Conservation (phyloP, 495 filamentous ascomycete species). For the Podospora pseudoanserina region DNA sequence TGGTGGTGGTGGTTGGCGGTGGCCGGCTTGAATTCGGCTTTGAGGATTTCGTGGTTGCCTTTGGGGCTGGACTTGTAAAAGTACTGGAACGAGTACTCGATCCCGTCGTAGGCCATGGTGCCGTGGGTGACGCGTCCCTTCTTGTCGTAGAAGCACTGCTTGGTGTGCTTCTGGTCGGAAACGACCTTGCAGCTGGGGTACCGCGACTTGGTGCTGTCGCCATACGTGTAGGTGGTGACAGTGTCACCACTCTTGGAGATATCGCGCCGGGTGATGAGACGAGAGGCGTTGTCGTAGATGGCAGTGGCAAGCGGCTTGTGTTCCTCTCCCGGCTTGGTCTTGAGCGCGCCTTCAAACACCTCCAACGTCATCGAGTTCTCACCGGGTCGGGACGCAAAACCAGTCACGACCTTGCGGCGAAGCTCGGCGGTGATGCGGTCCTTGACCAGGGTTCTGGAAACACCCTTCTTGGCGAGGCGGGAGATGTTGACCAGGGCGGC, state of each 20-base stretch:
- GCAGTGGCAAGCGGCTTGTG: slow-evolving; percentile 12
- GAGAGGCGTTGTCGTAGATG: slow-evolving; percentile 23
- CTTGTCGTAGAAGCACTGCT: slow-evolving; percentile 23
- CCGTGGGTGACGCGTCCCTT: slow-evolving; percentile 20
- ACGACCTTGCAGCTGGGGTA: slow-evolving; percentile 18
- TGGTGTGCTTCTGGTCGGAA: not conserved
- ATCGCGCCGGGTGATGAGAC: slow-evolving; percentile 15
- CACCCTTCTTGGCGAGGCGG: slow-evolving; percentile 23
- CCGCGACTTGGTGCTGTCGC: slow-evolving; percentile 9
- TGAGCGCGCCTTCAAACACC: slow-evolving; percentile 14
- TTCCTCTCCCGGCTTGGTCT: slow-evolving; percentile 4
- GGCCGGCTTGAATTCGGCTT: slow-evolving; percentile 20
- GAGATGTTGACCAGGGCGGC: slow-evolving; percentile 22
- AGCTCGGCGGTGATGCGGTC: slow-evolving; percentile 22
- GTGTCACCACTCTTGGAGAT: not conserved
- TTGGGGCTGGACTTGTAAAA: slow-evolving; percentile 23
- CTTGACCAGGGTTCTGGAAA: slow-evolving; percentile 16
- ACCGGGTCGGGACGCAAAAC: slow-evolving; percentile 17
- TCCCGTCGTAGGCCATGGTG: slow-evolving; percentile 10
- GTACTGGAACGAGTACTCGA: slow-evolving; percentile 23
- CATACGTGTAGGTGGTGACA: slow-evolving; percentile 19
- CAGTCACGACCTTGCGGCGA: slow-evolving; percentile 19
- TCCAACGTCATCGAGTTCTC: slow-evolving; percentile 13
- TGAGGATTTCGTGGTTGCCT: slow-evolving; percentile 20
- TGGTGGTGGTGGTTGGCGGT: not conserved